phyloP scores from a whole-genome alignment of 805 yeast species.

The Candida oleophila region DNA sequence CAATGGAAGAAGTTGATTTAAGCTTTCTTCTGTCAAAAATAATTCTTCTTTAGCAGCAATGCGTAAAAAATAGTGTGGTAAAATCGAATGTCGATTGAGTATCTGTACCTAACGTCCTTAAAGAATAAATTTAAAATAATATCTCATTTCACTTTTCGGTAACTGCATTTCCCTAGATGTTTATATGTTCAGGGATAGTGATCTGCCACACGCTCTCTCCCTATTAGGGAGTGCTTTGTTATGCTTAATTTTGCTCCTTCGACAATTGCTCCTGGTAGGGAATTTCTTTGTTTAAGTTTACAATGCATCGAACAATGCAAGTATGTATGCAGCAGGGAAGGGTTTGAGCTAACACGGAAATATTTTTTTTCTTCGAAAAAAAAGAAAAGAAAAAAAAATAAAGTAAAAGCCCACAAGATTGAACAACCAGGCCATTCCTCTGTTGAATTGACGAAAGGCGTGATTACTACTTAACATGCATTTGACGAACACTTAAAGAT shows the following conservation, averaged over 20 bases:
- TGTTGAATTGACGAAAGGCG: no score
- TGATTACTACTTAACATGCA: no score
- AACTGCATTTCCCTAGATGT: no score
- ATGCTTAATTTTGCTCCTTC: not conserved
- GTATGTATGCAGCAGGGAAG: not conserved
- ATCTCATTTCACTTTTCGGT: not conserved
- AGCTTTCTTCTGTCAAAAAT: not conserved
- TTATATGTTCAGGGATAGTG: not conserved
- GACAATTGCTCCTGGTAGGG: not conserved
- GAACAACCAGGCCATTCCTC: no score
- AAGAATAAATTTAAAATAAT: no score
- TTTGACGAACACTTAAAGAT: no score
- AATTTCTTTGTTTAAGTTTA: not conserved
- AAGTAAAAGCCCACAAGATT: no score
- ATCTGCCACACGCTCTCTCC: no score
- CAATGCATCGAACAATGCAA: not conserved
- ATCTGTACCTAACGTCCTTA: not conserved
- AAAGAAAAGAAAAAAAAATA: no score
- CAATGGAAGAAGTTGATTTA: not conserved
- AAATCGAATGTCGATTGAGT: not conserved
- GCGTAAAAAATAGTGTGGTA: not conserved
- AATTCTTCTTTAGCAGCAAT: not conserved
- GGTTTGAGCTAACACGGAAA: no score
- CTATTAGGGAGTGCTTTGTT: no score
- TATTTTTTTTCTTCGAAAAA: no score